Evolutionary conservation across 345 rosid species (phyloP).

Genomic region (Brassica cretica): DNA sequence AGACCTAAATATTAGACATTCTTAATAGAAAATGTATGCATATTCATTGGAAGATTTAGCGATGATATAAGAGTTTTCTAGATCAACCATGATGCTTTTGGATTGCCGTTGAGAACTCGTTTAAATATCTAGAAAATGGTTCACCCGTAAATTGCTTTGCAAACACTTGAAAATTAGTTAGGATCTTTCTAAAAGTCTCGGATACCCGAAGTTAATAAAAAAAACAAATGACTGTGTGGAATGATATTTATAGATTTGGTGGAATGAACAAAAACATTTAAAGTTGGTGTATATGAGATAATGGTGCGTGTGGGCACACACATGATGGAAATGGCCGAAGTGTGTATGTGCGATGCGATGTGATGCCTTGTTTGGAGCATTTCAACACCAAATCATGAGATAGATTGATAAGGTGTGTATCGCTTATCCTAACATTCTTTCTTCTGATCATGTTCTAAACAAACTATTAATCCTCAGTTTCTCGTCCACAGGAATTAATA

Average conservation of each 20-base stretch:
- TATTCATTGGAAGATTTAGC: too few relatives aligned
- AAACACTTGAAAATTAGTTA: too few relatives aligned
- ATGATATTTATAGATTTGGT: neutral
- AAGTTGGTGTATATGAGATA: neutral
- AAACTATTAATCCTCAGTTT: neutral
- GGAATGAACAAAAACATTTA: neutral
- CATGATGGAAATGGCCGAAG: constrained; percentile 25
- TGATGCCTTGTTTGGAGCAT: constrained; percentile 21
- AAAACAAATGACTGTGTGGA: neutral
- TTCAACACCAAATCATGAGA: constrained; percentile 27
- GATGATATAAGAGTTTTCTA: too few relatives aligned
- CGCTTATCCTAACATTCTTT: constrained; percentile 13
- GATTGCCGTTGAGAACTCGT: too few relatives aligned
- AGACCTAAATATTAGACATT: too few relatives aligned
- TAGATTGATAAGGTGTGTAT: constrained; percentile 19
- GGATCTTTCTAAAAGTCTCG: too few relatives aligned
- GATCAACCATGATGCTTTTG: too few relatives aligned
- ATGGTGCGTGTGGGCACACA: neutral
- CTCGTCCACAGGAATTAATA: neutral
- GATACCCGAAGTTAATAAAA: neutral
- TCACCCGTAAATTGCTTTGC: too few relatives aligned
- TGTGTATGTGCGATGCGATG: constrained; percentile 19
- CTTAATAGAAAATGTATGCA: too few relatives aligned
- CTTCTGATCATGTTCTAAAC: neutral
- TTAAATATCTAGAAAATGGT: too few relatives aligned